Base-by-base conservation (phyloP, 2,329 filamentous ascomycete species). In the Zymoseptoria crescenta region DNA sequence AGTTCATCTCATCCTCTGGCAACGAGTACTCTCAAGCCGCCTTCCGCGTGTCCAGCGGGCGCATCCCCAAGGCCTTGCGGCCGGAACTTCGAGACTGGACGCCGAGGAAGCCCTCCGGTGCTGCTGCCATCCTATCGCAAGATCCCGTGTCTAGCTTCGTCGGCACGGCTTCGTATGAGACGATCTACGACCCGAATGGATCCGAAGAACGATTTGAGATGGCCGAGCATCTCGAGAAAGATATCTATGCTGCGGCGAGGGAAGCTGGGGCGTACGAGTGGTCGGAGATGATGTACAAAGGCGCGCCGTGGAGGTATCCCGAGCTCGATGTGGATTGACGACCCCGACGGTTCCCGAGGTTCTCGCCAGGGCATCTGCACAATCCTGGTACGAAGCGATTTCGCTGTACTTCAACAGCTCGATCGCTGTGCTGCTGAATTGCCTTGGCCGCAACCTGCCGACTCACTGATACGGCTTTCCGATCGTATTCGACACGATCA, bases 21-120 rank as follows among this genome's bases (percentile, higher is more conserved):
- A 50, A 55, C n/a, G 20, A 41, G 16, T 55, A 54, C 52, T 58
- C 56, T 24, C 10, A 30, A 24, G 7, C 45, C 16, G 56, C 56
- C 16, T 58, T 54, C 35, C 45, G 41, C 24, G 13, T 19, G 19
- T 58, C 56, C 4, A 58, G 56, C 29, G 56, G 56, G 10, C 51
- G 51, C 7, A 58, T 58, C 10, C 52, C 51, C 8, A 54, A 58
- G 16, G 16, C 3, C n/a, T 19, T 57, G 6, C 49, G 49, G 3
- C 55, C 49, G 30, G 30, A 24, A 21, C n/a, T 51, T 16, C 49
- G 49, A 20, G 19, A 21, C 13, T 51, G 49, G 49, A 51, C 20
- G 20, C 20, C 20, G 20, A 51, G 49, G 13, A 27, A 20, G 10
- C 49, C 49, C 13, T 24, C 49, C 10, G 49, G 20, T 51, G 49